Percentiles rank a stretch among this genome's conserved stretches.
Conservation (phyloP, 2,329 filamentous ascomycete genomes). For the Trichoderma endophyticum region DNA sequence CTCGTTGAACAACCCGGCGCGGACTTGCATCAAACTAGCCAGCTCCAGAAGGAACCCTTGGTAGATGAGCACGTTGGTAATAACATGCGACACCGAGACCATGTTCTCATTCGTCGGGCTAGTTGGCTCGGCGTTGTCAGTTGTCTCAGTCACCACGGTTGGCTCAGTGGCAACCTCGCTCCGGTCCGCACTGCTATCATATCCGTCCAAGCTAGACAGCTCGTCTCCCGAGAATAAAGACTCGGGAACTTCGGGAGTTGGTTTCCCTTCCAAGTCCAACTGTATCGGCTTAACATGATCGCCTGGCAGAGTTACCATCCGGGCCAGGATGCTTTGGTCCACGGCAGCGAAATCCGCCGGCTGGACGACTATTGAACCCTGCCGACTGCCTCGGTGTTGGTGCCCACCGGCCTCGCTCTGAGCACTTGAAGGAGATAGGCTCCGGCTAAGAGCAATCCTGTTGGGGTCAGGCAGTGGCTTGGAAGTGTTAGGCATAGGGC, state of each 20-base stretch:
- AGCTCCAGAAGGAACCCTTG: conserved; percentile 79
- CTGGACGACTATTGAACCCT: conserved; percentile 45
- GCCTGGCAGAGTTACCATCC: conserved; percentile 50
- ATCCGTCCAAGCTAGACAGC: conserved; percentile 20
- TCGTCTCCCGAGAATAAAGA: conserved; percentile 20
- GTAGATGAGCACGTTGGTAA: conserved; percentile 76
- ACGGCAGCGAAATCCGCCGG: conserved; percentile 60
- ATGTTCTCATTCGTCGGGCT: conserved; percentile 29
- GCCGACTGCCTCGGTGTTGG: conserved; percentile 31
- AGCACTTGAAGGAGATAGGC: conserved; percentile 41
- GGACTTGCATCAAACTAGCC: conserved; percentile 69
- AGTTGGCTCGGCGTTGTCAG: conserved; percentile 17
- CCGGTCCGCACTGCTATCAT: conserved; percentile 19
- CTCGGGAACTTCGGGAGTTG: conserved; percentile 25
- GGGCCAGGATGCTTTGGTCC: conserved; percentile 59
- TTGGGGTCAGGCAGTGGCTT: conserved; percentile 39
- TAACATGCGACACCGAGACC: conserved; percentile 70
- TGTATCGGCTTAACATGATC: conserved; percentile 45
- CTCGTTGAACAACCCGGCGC: conserved; percentile 73
- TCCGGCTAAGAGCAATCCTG: conserved; percentile 33
- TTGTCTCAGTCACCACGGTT: conserved; percentile 24
- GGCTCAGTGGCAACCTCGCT: conserved; percentile 26
- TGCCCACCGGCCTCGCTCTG: conserved; percentile 26
- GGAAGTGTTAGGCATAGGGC: conserved; percentile 37
- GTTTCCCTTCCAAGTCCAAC: conserved; percentile 41